Conservation (phyloP, 228 moss, liverwort and hornwort species). For the Sphagnum fallax region DNA sequence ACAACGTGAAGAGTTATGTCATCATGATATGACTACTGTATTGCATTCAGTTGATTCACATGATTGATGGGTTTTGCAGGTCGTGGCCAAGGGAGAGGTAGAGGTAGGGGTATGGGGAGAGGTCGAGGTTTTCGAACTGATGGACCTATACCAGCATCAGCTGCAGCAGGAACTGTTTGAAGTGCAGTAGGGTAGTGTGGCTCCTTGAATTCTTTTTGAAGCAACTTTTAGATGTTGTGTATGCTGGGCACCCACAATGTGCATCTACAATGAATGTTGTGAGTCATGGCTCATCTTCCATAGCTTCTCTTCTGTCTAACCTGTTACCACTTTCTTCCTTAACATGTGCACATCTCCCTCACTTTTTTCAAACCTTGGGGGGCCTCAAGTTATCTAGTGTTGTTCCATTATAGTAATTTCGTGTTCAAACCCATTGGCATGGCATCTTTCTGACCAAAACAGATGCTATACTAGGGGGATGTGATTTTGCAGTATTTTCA, state of each 20-base stretch:
- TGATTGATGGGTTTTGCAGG: constrained; percentile 34
- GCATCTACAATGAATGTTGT: constrained; percentile 34
- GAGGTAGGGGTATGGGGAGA: constrained; percentile 91
- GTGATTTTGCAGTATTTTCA: constrained; percentile 57
- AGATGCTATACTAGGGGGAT: constrained; percentile 31
- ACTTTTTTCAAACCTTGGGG: no score
- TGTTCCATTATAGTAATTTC: no score
- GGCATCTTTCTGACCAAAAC: constrained; percentile 46
- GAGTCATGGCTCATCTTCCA: constrained; percentile 41
- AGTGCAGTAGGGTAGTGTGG: constrained; percentile 33
- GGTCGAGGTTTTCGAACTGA: constrained; percentile 91
- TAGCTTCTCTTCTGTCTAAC: constrained; percentile 55
- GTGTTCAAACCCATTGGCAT: constrained; percentile 30
- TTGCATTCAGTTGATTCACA: neutral
- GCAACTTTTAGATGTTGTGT: constrained; percentile 52
- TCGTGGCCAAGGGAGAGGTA: constrained; percentile 89
- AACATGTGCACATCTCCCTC: no score
- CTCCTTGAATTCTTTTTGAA: constrained; percentile 45
- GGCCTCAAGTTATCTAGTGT: no score
- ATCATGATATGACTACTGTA: neutral
- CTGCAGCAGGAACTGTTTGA: constrained; percentile 56
- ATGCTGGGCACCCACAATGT: constrained; percentile 52
- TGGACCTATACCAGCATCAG: constrained; percentile 57
- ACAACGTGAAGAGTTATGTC: neutral
- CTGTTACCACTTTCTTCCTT: constrained; percentile 14